Conservation (phyloP, 257 asterid species). For the Solanum pinnatisectum region DNA sequence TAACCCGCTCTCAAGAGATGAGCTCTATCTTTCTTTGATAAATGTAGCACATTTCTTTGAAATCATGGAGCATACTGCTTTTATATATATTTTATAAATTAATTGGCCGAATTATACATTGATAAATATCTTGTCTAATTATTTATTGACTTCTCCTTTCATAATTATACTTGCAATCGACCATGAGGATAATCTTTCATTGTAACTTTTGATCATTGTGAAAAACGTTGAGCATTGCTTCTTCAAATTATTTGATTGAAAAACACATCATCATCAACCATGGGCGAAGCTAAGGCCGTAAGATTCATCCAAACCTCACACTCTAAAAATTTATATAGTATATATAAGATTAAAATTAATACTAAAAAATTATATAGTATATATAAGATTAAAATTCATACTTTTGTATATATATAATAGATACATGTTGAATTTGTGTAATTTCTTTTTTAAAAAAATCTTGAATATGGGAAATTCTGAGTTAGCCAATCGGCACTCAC, state of each 20-base stretch:
- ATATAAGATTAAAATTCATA: too few species aligned
- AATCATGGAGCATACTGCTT: too few species aligned
- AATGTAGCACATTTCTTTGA: too few species aligned
- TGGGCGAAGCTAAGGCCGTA: neutral
- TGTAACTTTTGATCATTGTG: neutral
- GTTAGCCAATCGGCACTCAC: neutral
- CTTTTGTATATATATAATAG: too few species aligned
- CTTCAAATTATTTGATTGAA: neutral
- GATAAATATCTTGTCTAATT: neutral
- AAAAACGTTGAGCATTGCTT: neutral
- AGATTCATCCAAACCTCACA: neutral
- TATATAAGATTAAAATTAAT: too few species aligned
- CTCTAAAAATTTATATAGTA: too few species aligned
- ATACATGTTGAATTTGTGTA: neutral
- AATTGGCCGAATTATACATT: neutral
- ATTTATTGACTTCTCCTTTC: neutral
- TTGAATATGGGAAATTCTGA: neutral
- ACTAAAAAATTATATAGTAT: too few species aligned
- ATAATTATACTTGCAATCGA: fast-evolving
- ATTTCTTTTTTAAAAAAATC: too few species aligned
- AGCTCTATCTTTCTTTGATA: too few species aligned
- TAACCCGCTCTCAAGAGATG: too few species aligned
- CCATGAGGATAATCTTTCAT: neutral
- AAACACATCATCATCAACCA: too few species aligned
- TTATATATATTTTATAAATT: too few species aligned